Evolutionary conservation across 169 alveolate genomes (phyloP).

Genomic region (Miamiensis avidus): DNA sequence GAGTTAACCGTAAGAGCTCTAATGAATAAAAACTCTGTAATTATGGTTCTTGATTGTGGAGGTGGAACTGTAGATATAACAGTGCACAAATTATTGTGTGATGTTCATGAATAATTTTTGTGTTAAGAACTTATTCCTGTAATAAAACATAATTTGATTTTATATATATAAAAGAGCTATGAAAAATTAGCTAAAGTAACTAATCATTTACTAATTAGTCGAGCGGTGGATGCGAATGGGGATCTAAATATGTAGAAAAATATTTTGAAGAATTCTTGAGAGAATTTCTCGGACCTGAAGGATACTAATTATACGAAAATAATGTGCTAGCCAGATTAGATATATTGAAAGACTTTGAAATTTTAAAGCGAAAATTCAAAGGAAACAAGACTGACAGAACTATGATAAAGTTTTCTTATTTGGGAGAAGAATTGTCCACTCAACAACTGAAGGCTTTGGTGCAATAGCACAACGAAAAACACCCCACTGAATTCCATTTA

Average conservation of each 20-base stretch:
- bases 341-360: constrained; percentile 85
- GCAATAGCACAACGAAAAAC: constrained; percentile 67
- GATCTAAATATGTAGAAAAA: constrained; percentile 86
- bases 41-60: constrained; percentile 89
- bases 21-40: constrained; percentile 73
- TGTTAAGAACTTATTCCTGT: constrained; percentile 85
- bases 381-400: constrained; percentile 80
- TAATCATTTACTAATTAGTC: constrained; percentile 33
- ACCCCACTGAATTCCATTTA: constrained; percentile 65
- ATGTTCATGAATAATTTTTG: constrained; percentile 80
- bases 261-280: constrained; percentile 85
- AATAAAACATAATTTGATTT: too few species aligned
- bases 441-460: constrained; percentile 63
- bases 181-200: too few species aligned
- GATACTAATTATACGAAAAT: constrained; percentile 58
- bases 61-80: constrained; percentile 92
- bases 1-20: constrained; percentile 68
- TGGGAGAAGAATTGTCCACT: constrained; percentile 81
- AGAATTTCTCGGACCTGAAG: constrained; percentile 80
- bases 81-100: constrained; percentile 83
- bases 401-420: constrained; percentile 77
- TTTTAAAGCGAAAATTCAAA: constrained; percentile 82
- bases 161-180: too few species aligned
- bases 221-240: constrained; percentile 93
- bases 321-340: constrained; percentile 87